Base-by-base conservation (phyloP, 2,329 filamentous ascomycete genomes). In the Ophiostoma angusticollis region DNA sequence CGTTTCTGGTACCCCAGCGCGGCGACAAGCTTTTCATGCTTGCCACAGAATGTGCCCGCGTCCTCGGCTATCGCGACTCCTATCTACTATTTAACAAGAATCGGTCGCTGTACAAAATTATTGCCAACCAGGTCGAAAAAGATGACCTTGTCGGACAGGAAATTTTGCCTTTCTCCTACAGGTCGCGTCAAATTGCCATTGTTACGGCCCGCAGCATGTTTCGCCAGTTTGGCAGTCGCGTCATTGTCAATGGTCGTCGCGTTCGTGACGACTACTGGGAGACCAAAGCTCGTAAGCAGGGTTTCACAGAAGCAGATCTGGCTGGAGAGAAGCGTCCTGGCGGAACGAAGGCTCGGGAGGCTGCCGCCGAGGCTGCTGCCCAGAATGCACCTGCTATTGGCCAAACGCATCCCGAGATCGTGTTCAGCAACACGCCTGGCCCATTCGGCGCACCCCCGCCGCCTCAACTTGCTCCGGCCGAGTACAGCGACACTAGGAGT, bases 251-350 rank as follows among this genome's bases (percentile, higher is more conserved):
- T 52, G 91, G 91, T 24, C 74, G 89, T 46, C 72, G 91, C 42
- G 91, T 98, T 30, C 80, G 91, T 35, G 91, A 98, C 60, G 91
- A 98, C 57, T 98, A 98, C 61, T 98, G 91, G 91, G 91, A 96
- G 60, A 84, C 80, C 54, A 96, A 96, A 61, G 91, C 91, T 7
- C 74, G 83, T 34, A 98, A 96, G 61, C 91, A 98, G 60, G 91
- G 91, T 9, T 98, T 98, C 56, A 98, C 91, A 1, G 91, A 98
- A 58, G 86, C 93, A 46, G 91, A 98, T 58, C 70, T 87, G 36
- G 91, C 91, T 4, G 91, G 91, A 29, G 91, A 98, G 62, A 96
- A 98, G 67, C 73, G 91, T 47, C 91, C 91, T 6, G 91, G 91
- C 39, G 87, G 84, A 28, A 78, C 85, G 42, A 94, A 93, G 63